Evolutionary conservation across 2,329 filamentous ascomycete genomes (phyloP).

Genomic region (Dryadomyces quercus-mongolicae): DNA sequence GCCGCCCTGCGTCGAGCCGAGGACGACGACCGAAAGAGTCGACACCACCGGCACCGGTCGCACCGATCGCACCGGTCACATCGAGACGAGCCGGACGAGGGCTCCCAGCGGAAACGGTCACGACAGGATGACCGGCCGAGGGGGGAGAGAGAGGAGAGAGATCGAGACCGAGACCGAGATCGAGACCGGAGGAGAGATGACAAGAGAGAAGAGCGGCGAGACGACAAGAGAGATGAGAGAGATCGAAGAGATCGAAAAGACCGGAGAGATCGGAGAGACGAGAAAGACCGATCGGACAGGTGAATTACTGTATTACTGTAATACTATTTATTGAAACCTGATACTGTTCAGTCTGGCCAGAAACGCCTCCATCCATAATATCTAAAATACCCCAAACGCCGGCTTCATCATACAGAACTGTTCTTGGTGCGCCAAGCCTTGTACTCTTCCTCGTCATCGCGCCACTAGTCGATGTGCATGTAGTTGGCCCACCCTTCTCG

Average conservation of each 20-base stretch:
- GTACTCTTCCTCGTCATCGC: not conserved
- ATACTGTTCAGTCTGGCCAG: no score
- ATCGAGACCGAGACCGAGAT: conserved; percentile 6
- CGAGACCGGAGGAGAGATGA: not conserved
- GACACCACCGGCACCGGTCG: conserved; percentile 15
- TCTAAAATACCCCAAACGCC: no score
- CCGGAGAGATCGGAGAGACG: not conserved
- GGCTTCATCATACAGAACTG: no score
- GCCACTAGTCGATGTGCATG: conserved; percentile 23
- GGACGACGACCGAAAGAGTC: conserved; percentile 25
- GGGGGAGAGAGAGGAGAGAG: no score
- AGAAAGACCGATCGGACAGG: not conserved
- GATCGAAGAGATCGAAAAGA: not conserved
- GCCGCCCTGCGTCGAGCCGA: conserved; percentile 42
- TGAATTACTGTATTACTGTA: no score
- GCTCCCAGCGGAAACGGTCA: conserved; percentile 9
- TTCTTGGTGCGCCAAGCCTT: no score
- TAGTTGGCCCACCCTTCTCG: conserved; percentile 78
- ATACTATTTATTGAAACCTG: no score
- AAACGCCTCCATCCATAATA: no score
- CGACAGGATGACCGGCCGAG: conserved; percentile 3
- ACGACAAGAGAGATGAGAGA: not conserved
- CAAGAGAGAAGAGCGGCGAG: not conserved
- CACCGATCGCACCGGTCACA: conserved; percentile 21
- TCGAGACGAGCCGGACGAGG: conserved; percentile 8